Percentiles rank a stretch among this genome's conserved stretches.
Conservation (phyloP, 1,284 basidiomycete species). For the Pyrrhoderma noxium region DNA sequence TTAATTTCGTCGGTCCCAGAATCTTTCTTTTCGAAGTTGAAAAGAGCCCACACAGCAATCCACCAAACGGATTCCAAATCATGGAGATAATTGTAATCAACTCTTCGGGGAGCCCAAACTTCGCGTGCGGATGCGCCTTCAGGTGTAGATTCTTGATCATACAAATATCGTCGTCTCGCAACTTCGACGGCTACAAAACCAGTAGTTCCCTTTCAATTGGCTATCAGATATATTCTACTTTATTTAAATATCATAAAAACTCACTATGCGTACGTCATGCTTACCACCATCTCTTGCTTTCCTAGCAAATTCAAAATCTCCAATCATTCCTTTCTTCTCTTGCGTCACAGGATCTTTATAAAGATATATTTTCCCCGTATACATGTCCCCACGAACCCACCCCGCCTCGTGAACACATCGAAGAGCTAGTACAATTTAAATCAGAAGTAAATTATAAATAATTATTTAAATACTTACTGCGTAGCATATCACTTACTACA, state of each 20-base stretch:
- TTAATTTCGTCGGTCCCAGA: too few species aligned
- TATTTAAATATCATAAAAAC: too few species aligned
- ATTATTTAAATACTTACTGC: too few species aligned
- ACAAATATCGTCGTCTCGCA: neutral
- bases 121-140: too few species aligned
- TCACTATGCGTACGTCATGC: neutral
- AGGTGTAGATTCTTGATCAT: too few species aligned
- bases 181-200: conserved; percentile 9
- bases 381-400: conserved; percentile 8
- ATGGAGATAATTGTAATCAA: conserved; percentile 1
- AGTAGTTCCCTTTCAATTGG: too few species aligned
- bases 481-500: too few species aligned
- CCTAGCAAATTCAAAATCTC: conserved; percentile 8
- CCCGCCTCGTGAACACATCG: neutral
- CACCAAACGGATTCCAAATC: conserved; percentile 7
- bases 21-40: neutral
- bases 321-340: neutral
- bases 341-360: neutral
- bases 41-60: neutral
- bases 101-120: too few species aligned
- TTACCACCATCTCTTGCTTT: neutral
- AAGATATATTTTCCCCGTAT: conserved; percentile 1
- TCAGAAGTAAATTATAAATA: too few species aligned
- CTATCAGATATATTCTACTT: too few species aligned
- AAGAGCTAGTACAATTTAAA: neutral